Percentiles rank a stretch among this genome's conserved stretches.
These are phyloP conservation scores for Mycosphaerella sp. DNA, from an alignment of 2,329 filamentous ascomycete genomes.

Conservation along the genomic window DNA sequence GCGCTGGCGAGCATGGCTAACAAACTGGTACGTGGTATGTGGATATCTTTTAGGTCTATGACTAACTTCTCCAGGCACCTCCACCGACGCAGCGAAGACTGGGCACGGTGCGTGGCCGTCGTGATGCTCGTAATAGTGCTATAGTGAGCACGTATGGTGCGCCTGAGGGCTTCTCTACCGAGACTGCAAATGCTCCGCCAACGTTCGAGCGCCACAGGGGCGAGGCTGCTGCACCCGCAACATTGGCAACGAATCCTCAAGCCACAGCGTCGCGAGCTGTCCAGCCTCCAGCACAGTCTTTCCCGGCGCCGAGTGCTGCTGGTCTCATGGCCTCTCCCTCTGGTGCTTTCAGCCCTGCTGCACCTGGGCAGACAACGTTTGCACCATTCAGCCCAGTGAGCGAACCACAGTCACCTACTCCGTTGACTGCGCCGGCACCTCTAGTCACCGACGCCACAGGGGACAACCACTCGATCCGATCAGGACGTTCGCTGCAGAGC, in stretches of 20 bases:
- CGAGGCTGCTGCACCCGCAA: not conserved
- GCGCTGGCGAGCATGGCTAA: constrained; percentile 71
- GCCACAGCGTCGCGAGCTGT: constrained; percentile 1
- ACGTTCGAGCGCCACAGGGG: constrained; percentile 4
- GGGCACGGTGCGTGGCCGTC: constrained; percentile 76
- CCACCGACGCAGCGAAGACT: constrained; percentile 47
- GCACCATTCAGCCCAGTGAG: constrained; percentile 27
- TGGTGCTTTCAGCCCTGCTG: constrained; percentile 16
- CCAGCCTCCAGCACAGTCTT: constrained; percentile 4
- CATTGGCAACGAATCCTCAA: constrained; percentile 1
- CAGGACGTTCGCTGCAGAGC: constrained; percentile 61
- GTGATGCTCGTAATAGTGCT: constrained; percentile 87
- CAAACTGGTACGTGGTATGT: constrained; percentile 51
- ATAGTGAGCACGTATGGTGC: constrained; percentile 42
- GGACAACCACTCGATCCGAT: constrained; percentile 88
- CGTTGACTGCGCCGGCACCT: constrained; percentile 24
- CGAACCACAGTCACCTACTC: constrained; percentile 31
- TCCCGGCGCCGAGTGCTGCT: not conserved
- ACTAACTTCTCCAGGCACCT: constrained; percentile 41
- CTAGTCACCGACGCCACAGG: constrained; percentile 52
- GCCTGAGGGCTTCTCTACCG: constrained; percentile 11
- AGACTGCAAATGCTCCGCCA: constrained; percentile 2
- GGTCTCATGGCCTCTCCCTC: constrained; percentile 21
- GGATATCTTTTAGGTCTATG: not conserved
- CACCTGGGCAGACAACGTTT: constrained; percentile 24